Conservation (phyloP, 768 basidiomycete species). For the Hericium alpestre region DNA sequence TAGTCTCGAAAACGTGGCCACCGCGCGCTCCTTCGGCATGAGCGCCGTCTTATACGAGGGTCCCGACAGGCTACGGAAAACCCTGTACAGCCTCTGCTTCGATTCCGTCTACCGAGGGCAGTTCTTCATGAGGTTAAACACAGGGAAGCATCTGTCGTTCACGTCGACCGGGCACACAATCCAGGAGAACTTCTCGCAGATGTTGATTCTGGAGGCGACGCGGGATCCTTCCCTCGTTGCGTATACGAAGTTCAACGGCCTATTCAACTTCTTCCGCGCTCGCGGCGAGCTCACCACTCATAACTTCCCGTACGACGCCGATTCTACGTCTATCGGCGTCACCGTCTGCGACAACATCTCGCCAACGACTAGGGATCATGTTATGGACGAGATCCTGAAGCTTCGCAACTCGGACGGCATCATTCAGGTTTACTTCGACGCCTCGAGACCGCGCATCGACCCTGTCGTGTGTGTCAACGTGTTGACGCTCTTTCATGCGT, state of each 20-base stretch:
- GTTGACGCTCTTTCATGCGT: conserved; percentile 39
- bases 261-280: conserved; percentile 49
- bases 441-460: conserved; percentile 38
- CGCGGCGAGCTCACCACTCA: conserved; percentile 34
- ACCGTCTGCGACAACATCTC: conserved; percentile 24
- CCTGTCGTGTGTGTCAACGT: conserved; percentile 44
- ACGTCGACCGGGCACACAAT: conserved; percentile 31
- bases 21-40: conserved; percentile 46
- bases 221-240: conserved; percentile 35
- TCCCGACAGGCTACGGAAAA: conserved; percentile 27
- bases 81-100: conserved; percentile 35
- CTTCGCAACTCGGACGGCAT: conserved; percentile 41
- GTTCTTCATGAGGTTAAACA: conserved; percentile 30
- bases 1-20: conserved; percentile 46
- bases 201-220: conserved; percentile 46
- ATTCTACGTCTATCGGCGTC: conserved; percentile 46
- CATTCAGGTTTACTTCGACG: conserved; percentile 41
- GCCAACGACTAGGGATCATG: conserved; percentile 23
- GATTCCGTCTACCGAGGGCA: conserved; percentile 35
- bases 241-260: conserved; percentile 24
- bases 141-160: conserved; percentile 32
- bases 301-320: conserved; percentile 42
- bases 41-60: conserved; percentile 43
- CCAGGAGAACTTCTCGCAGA: conserved; percentile 47
- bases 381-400: conserved; percentile 49